Percentiles rank a stretch among this genome's conserved stretches.
Evolutionary conservation across 1,139 yeast species (phyloP).

Genomic region (Candida sanyaensis): DNA sequence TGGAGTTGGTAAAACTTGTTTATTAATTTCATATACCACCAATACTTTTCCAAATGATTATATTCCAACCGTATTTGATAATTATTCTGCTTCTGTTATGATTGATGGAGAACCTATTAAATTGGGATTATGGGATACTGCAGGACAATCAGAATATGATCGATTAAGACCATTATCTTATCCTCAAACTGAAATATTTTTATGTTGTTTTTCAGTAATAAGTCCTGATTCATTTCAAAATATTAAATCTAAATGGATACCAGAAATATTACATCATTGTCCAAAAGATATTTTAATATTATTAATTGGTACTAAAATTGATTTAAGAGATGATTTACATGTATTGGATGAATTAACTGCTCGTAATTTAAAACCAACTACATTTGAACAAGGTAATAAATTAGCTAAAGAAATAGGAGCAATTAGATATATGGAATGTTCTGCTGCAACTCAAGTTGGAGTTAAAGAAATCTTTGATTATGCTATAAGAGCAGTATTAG

Average conservation of each 20-base stretch:
- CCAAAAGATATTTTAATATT: conserved; percentile 78
- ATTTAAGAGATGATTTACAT: conserved; percentile 80
- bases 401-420: conserved; percentile 76
- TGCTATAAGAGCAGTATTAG: conserved; percentile 72
- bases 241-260: conserved; percentile 97
- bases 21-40: conserved; percentile 86
- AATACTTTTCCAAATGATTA: conserved; percentile 87
- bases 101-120: conserved; percentile 98
- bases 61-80: conserved; percentile 91
- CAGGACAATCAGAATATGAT: conserved; percentile 99
- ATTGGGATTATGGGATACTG: conserved; percentile 93
- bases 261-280: conserved; percentile 97
- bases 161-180: conserved; percentile 94
- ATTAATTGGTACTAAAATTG: conserved; percentile 84
- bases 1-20: conserved; percentile 94
- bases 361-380: conserved; percentile 62
- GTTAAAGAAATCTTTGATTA: conserved; percentile 80
- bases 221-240: conserved; percentile 98
- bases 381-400: conserved; percentile 61
- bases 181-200: conserved; percentile 95
- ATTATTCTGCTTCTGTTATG: conserved; percentile 97
- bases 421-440: conserved; percentile 79
- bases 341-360: conserved; percentile 71
- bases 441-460: conserved; percentile 91
- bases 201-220: conserved; percentile 92